phyloP scores from a whole-genome alignment of 768 basidiomycete species.

The Albatrellus ellisii region DNA sequence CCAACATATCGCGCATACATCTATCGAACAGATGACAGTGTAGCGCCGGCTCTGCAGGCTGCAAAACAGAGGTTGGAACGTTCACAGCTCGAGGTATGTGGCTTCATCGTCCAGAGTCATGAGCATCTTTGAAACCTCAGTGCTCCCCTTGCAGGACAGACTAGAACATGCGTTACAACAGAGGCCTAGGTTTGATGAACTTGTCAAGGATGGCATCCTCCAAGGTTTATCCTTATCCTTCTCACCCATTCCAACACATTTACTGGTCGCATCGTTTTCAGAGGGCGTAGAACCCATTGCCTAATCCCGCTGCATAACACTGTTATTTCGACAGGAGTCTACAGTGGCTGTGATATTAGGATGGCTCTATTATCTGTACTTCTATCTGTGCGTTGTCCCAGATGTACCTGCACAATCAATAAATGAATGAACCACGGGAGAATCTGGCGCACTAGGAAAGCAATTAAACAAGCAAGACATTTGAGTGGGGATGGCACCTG shows the following conservation, averaged over 20 bases:
- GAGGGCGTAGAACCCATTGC: constrained; percentile 8
- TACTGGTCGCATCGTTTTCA: constrained; percentile 1
- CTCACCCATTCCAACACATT: neutral
- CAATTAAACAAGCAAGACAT: no score
- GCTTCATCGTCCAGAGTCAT: neutral
- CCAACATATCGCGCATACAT: neutral
- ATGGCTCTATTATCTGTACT: no score
- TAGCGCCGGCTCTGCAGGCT: constrained; percentile 48
- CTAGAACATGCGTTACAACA: constrained; percentile 46
- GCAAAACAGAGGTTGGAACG: constrained; percentile 44
- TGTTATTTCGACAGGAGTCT: neutral
- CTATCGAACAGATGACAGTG: constrained; percentile 37
- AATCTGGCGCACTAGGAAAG: no score
- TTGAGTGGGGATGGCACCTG: neutral
- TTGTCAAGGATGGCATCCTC: constrained; percentile 55
- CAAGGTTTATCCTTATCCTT: constrained; percentile 17
- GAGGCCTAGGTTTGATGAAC: constrained; percentile 45
- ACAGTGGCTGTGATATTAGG: no score
- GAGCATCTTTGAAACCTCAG: neutral
- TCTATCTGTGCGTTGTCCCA: no score
- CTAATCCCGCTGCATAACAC: constrained; percentile 6
- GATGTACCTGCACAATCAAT: no score
- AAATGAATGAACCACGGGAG: no score
- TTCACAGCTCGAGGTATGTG: constrained; percentile 47
- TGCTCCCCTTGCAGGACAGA: constrained; percentile 32